Evolutionary conservation across 2,329 filamentous ascomycete species (phyloP), one percentile per base, ranked within the genome.

Genomic region (Claviceps citrina): DNA sequence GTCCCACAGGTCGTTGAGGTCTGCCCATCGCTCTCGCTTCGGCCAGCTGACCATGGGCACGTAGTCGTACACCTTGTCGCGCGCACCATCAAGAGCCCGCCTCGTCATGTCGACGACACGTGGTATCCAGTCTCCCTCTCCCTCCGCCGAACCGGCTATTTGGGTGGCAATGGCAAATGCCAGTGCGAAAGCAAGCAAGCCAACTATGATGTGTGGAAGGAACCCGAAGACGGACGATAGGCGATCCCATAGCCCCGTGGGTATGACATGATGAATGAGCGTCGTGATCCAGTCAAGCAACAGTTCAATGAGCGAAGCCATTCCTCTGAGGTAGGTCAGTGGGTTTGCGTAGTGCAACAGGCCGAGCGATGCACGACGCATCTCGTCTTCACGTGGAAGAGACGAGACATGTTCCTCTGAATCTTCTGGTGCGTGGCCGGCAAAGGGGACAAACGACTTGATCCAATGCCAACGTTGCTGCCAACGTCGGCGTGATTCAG

Each of bases 301-400:
- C 13, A 31, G 36, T 13, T 49, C 47, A 12, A 53, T 30, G 5
- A 51, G 7, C 52, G 52, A 55, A 13, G 42, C 43, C 13, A 54
- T 10, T 4, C 47, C 45, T 15, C 51, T 40, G 1, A 59, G 5
- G 24, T 60, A 60, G 5, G 54, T 58, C 41, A 50, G 46, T 0
- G 58, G 59, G 22, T 58, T 51, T 4, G 58, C 36, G 3, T 59
- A 43, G 15, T 48, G 48, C 45, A 49, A 48, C 47, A 52, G 54
- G 26, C 51, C 42, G 22, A 28, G 10, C 2, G 41, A 34, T n/a
- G 30, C 35, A 15, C 15, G n/a, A 19, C n/a, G 42, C 9, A 8
- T 20, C 22, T 33, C 24, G 8, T 15, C 24, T 28, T 22, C 16
- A n/a, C n/a, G n/a, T 7, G 3, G 30, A 8, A 22, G 18, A 18